phyloP scores from a whole-genome alignment of 495 filamentous ascomycete genomes.

The Penicillium salamii region DNA sequence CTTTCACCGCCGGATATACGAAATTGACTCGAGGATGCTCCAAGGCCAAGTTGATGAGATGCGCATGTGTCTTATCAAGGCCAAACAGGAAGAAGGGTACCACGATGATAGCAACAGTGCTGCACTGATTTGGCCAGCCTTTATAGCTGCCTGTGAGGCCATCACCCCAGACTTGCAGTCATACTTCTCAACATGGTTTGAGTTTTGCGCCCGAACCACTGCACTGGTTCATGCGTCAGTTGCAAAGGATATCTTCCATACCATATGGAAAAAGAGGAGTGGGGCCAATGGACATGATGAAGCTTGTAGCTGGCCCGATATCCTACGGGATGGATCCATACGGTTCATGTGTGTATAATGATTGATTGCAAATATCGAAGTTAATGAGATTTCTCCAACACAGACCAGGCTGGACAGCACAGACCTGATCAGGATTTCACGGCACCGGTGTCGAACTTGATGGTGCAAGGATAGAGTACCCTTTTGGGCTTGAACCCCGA shows the following conservation, averaged over 20 bases:
- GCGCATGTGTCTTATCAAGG: neutral
- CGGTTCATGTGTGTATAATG: conserved; percentile 17
- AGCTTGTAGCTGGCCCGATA: conserved; percentile 13
- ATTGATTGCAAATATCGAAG: too few relatives aligned
- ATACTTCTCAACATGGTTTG: conserved; percentile 19
- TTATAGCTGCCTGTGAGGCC: conserved; percentile 24
- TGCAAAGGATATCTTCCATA: conserved; percentile 12
- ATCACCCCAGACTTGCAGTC: conserved; percentile 6
- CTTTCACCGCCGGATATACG: conserved; percentile 21
- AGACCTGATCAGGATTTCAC: too few relatives aligned
- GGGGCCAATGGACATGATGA: conserved; percentile 1
- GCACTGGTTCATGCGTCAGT: conserved; percentile 11
- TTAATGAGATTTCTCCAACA: too few relatives aligned
- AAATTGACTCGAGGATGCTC: conserved; percentile 17
- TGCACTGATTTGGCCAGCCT: conserved; percentile 21
- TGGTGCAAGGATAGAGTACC: too few relatives aligned
- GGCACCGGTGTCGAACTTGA: too few relatives aligned
- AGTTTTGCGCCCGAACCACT: conserved; percentile 11
- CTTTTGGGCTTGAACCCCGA: too few relatives aligned
- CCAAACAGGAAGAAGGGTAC: conserved; percentile 4
- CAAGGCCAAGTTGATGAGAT: conserved; percentile 15
- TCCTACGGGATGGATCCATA: conserved; percentile 15
- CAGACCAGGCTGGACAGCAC: too few relatives aligned
- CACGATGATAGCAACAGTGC: conserved; percentile 7
- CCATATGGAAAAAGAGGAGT: conserved; percentile 15